Percentiles rank a stretch among this genome's conserved stretches.
Evolutionary conservation across 257 asterid genomes (phyloP).

Genomic region (Solanum stenotomum): DNA sequence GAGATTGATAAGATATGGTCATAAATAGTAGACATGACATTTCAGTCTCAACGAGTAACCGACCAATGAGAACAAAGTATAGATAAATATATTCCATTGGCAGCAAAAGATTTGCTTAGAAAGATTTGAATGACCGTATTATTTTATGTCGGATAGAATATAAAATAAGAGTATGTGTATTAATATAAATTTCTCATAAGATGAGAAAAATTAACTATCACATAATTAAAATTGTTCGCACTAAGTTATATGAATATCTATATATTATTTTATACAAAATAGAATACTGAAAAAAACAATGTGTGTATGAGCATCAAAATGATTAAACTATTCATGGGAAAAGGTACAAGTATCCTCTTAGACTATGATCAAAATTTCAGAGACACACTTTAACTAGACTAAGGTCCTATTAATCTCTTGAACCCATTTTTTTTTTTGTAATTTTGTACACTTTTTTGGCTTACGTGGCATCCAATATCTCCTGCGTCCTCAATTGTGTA

Average conservation of each 20-base stretch:
- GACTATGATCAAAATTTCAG: too few relatives aligned
- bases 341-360: too few relatives aligned
- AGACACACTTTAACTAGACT: too few relatives aligned
- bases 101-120: neutral
- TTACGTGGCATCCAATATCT: too few relatives aligned
- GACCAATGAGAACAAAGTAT: neutral
- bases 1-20: neutral
- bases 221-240: neutral
- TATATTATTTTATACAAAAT: neutral
- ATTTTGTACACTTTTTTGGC: too few relatives aligned
- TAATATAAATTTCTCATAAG: neutral
- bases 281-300: neutral
- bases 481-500: too few relatives aligned
- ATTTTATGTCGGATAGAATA: neutral
- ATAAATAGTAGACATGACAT: neutral
- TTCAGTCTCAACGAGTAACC: neutral
- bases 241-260: neutral
- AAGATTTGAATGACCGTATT: neutral
- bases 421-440: too few relatives aligned
- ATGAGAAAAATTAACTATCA: neutral
- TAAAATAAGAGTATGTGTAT: neutral
- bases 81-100: neutral
- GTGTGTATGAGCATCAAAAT: neutral
- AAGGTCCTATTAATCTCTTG: too few relatives aligned
- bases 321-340: neutral